phyloP scores from a whole-genome alignment of 306 rosid genomes.

The Prunus campanulata region DNA sequence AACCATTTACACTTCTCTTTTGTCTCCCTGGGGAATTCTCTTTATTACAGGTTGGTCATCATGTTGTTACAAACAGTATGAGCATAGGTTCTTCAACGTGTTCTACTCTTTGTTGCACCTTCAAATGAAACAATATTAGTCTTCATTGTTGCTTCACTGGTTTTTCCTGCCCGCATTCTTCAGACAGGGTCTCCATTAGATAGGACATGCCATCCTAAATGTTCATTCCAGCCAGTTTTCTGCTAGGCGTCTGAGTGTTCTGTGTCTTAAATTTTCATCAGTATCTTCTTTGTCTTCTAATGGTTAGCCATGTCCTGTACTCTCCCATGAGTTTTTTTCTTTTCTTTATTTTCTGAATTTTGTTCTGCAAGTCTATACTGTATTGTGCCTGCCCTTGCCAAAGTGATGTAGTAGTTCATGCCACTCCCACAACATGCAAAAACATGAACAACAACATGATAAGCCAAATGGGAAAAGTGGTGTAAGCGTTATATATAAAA shows the following conservation, averaged over 20 bases:
- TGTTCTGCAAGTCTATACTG: neutral
- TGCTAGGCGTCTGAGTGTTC: neutral
- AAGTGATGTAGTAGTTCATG: neutral
- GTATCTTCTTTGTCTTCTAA: neutral
- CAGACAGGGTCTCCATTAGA: neutral
- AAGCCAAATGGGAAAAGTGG: neutral
- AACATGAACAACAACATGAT: neutral
- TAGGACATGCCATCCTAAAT: neutral
- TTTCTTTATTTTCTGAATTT: neutral
- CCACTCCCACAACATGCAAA: neutral
- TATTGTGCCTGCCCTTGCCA: neutral
- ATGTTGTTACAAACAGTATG: neutral
- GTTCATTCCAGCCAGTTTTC: slow-evolving; percentile 1
- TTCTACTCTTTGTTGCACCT: neutral
- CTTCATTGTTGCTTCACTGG: neutral
- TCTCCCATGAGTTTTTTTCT: neutral
- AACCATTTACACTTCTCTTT: neutral
- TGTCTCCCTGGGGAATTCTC: neutral
- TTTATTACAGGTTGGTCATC: neutral
- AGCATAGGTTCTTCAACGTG: neutral
- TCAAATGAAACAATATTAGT: neutral
- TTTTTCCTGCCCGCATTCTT: neutral
- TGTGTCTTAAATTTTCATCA: neutral
- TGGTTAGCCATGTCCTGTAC: neutral
- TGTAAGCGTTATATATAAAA: neutral